Evolutionary conservation across 2,329 filamentous ascomycete species (phyloP), one percentile per base, ranked within the genome.

Genomic region (Clarireedia paspali): DNA sequence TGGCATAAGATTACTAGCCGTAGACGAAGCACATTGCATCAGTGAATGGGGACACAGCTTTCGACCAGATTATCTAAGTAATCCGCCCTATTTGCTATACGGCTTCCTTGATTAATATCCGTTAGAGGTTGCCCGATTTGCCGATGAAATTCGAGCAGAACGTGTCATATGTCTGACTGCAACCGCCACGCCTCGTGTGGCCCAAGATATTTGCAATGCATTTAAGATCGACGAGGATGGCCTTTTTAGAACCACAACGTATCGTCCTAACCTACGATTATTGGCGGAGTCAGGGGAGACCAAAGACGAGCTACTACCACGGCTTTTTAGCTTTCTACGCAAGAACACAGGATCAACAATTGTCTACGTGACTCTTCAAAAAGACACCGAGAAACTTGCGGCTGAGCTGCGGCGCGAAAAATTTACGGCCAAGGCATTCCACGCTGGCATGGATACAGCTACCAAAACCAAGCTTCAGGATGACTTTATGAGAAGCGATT

Each of bases 291-390:
- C 74, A 0, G 71, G 74, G 5, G 51, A 62, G 4, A 71, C 62
- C 0, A 75, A 74, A 40, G 61, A 73, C 6, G 75, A 78, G 2
- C 77, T 79, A 50, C 73, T 73, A 44, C 69, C 73, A 2, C 70
- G 71, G 45, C 64, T 81, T 10, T 72, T 74, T 36, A 57, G 67
- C 0, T 84, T 83, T 57, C 68, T 85, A 7, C 69, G 68, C 34
- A 60, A 71, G 0, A 72, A 84, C 55, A 70, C 73, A 1, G 83
- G 82, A 0, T 72, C 82, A 2, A 79, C 79, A 0, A 78, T 85
- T 23, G 73, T 86, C 12, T 86, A 85, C 54, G 80, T 84, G 1
- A 83, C 81, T 0, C 65, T 78, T 0, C 82, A 84, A 57, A 77
- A 74, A 64, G 75, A 80, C 60, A 73, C 79, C 0, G 77, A 77